Conservation (phyloP, 1,284 basidiomycete species). For the Amylostereum chailletii region DNA sequence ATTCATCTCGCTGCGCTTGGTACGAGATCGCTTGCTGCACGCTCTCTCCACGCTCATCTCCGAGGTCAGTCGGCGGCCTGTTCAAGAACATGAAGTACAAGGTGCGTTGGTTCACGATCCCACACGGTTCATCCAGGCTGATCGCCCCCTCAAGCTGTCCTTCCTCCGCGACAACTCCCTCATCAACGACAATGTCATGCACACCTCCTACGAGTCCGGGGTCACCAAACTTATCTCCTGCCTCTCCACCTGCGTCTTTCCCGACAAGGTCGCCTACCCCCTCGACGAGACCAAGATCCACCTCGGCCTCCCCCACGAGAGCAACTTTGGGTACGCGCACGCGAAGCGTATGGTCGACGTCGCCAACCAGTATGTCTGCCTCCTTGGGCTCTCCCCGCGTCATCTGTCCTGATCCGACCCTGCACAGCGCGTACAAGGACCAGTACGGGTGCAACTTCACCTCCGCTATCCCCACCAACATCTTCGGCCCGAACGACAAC, state of each 20-base stretch:
- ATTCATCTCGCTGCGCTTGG: slow-evolving; percentile 85
- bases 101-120: slow-evolving; percentile 26
- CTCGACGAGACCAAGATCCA: slow-evolving; percentile 88
- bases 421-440: slow-evolving; percentile 76
- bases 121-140: background rate
- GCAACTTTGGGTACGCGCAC: slow-evolving; percentile 89
- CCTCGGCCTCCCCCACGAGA: slow-evolving; percentile 77
- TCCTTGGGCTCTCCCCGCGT: background rate
- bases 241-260: slow-evolving; percentile 84
- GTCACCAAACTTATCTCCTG: slow-evolving; percentile 75
- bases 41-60: too few relatives aligned
- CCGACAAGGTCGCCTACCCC: slow-evolving; percentile 80
- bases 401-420: slow-evolving; percentile 1
- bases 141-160: slow-evolving; percentile 42
- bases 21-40: slow-evolving; percentile 24
- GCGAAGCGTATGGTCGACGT: slow-evolving; percentile 92
- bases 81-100: slow-evolving; percentile 92
- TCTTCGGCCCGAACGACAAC: slow-evolving; percentile 82
- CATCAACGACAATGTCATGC: slow-evolving; percentile 87
- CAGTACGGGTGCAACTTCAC: slow-evolving; percentile 88
- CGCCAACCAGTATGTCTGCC: slow-evolving; percentile 68
- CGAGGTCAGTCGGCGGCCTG: slow-evolving; percentile 67
- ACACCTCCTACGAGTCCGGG: slow-evolving; percentile 57
- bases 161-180: slow-evolving; percentile 86
- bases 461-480: slow-evolving; percentile 87